Evolutionary conservation across 805 yeast genomes (phyloP), one percentile per base, ranked within the genome.

Genomic region (Cyberlindnera saturnus): DNA sequence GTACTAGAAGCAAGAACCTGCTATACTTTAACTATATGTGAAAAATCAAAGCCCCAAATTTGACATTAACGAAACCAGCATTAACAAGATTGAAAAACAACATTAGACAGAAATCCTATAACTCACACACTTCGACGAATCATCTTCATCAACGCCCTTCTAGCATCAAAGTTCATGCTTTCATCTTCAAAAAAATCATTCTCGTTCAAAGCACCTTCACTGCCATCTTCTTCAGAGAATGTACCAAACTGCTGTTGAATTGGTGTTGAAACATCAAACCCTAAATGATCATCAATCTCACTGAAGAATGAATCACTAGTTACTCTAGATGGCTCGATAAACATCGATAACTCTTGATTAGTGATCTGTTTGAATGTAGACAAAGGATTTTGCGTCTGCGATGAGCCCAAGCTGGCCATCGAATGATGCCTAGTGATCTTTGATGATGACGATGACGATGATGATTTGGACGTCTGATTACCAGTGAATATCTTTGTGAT

Each of bases 81-180:
- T n/a, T 15, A 23, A 23, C 28, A 23, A 10, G 33, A 36, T 13
- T 5, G 15, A 23, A n/a, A 17, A 14, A 34, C 30, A 23, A 34
- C 26, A 31, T 14, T 32, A 9, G 20, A 32, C 15, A 23, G 28
- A 23, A 23, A 23, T 23, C 6, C 28, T 13, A 23, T 4, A 16
- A 4, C 19, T 48, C 40, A 55, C 14, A 52, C 45, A 39, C 57
- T 55, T 14, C 56, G 57, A 42, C 62, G 57, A 32, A 57, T 45
- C 53, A 55, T 51, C 39, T 55, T 55, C 26, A 57, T 49, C 46
- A 58, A 40, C 3, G 62, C 62, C 14, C 41, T 57, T 54, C 62
- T 58, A 9, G 62, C 62, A 44, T 58, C 62, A 43, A 34, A 48
- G n/a, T 38, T 50, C 34, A 42, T 37, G 18, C 28, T 41, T 4